Base-by-base conservation (phyloP, 805 yeast genomes). In the Lachancea fermentati region DNA sequence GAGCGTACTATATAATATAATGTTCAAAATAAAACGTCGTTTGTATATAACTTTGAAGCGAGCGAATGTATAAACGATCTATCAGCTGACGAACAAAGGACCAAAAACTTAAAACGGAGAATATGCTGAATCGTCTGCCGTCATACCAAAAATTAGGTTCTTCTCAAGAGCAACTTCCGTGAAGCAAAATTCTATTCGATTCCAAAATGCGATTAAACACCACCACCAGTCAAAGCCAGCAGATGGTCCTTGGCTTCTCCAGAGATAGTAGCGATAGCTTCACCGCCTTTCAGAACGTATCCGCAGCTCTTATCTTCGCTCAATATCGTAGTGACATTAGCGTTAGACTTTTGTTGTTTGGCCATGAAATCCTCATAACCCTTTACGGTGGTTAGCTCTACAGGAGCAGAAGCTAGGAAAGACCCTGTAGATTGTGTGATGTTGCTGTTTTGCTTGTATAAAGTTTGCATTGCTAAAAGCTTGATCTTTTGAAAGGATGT, bases 301-400 rank as follows among this genome's bases (percentile, higher is more conserved):
- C 69, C 71, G 13, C 54, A 46, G 30, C 62, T 53, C 18, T 52
- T 54, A 40, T 65, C 66, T 16, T 65, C 67, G 35, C 52, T 47
- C 39, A 67, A 53, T 42, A 65, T 57, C n/a, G 67, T 61, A 1
- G 67, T 55, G 15, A 65, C 55, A 44, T 56, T 52, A 16, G 55
- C 54, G 12, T 54, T 52, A 31, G 51, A 47, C 34, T 53, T 52
- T 18, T 57, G 57, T 24, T 66, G 57, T 38, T 58, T 63, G n/a
- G 51, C 45, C 34, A 68, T 49, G 43, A 67, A 68, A 19, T 66
- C 70, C 19, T 63, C 46, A 52, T 68, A 68, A 9, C 71, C 72
- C 31, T 58, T 54, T 5, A 62, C 51, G 9, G 69, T 60, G 8
- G 69, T 65, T 29, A 68, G 52, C 43, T 67, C 71, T 14, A 68